Conservation (phyloP, 179 eudicot genomes). For the Amaranthus tricolor region DNA sequence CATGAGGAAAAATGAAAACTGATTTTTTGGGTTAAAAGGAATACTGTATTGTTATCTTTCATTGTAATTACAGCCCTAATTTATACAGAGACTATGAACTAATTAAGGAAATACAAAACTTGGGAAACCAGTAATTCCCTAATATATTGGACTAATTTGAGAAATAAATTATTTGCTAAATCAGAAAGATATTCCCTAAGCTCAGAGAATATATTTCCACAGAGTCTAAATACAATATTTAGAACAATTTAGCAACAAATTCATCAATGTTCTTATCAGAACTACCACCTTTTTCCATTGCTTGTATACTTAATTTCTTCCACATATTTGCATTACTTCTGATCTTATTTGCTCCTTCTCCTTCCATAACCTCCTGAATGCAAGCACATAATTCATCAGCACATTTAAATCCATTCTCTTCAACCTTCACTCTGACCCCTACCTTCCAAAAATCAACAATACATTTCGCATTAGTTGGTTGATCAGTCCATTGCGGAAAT, state of each 20-base stretch:
- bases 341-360: constrained; percentile 19
- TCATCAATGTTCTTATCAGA: constrained; percentile 29
- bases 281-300: constrained; percentile 29
- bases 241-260: constrained; percentile 14
- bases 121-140: too few relatives aligned
- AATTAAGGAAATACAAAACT: too few relatives aligned
- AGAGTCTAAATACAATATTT: neutral
- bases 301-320: constrained; percentile 12
- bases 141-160: too few relatives aligned
- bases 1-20: too few relatives aligned
- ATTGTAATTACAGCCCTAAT: too few relatives aligned
- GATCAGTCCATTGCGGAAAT: constrained; percentile 25
- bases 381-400: constrained; percentile 5
- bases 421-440: constrained; percentile 17
- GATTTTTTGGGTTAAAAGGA: too few relatives aligned
- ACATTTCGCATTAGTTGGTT: constrained; percentile 27
- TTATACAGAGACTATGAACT: too few relatives aligned
- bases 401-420: constrained; percentile 13
- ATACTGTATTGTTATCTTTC: too few relatives aligned
- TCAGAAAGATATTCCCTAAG: too few relatives aligned
- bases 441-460: constrained; percentile 26
- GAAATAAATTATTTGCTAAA: too few relatives aligned
- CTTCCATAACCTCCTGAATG: constrained; percentile 29
- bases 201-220: too few relatives aligned
- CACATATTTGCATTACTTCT: constrained; percentile 19